phyloP scores from a whole-genome alignment of 495 filamentous ascomycete genomes.

The Xylaria cubensis region DNA sequence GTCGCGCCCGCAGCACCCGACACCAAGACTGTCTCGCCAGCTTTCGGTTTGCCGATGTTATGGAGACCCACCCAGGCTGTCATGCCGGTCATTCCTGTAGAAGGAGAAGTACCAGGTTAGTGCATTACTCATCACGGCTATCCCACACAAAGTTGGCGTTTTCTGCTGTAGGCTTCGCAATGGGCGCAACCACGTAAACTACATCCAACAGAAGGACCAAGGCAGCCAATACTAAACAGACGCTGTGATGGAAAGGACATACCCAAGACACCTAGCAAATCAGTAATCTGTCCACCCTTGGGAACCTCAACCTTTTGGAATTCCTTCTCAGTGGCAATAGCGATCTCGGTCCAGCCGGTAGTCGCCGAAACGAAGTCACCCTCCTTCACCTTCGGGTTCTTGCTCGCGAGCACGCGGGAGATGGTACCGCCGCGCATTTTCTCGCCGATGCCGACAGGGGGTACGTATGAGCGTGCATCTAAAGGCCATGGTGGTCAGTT shows the following conservation, averaged over 20 bases:
- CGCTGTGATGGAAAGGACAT: slow-evolving; percentile 7
- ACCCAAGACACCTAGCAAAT: slow-evolving; percentile 65
- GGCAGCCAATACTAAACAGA: neutral
- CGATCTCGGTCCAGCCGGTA: slow-evolving; percentile 69
- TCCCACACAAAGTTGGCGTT: neutral
- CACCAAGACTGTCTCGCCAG: slow-evolving; percentile 69
- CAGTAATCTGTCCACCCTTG: slow-evolving; percentile 56
- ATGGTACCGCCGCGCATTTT: slow-evolving; percentile 72
- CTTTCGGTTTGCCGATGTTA: slow-evolving; percentile 61
- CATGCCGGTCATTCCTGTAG: slow-evolving; percentile 56
- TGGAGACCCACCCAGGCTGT: slow-evolving; percentile 74
- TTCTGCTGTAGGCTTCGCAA: neutral
- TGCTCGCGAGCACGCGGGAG: slow-evolving; percentile 55
- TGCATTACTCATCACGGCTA: neutral
- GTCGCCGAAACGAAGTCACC: slow-evolving; percentile 61
- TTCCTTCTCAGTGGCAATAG: slow-evolving; percentile 55
- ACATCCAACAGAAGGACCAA: neutral
- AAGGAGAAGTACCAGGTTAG: slow-evolving; percentile 30
- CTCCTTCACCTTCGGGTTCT: slow-evolving; percentile 50
- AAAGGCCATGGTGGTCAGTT: slow-evolving; percentile 32
- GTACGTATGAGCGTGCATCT: slow-evolving; percentile 69
- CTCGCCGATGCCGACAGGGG: slow-evolving; percentile 68
- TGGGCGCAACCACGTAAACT: neutral
- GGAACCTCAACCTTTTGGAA: slow-evolving; percentile 51
- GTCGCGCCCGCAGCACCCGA: slow-evolving; percentile 75